phyloP scores from a whole-genome alignment of 768 basidiomycete genomes.

The Boletus reticuloceps region DNA sequence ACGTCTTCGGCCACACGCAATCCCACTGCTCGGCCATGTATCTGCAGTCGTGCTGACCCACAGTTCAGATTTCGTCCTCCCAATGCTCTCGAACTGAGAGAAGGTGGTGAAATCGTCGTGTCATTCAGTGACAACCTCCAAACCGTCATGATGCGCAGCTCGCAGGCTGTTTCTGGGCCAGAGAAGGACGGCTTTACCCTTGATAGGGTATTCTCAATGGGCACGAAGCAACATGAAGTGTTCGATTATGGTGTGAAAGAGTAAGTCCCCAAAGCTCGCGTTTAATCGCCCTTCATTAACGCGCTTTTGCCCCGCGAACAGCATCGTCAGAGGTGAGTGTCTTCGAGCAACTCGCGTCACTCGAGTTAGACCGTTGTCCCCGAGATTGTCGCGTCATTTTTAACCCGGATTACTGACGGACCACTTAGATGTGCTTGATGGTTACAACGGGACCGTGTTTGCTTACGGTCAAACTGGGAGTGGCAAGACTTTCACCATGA shows the following conservation, averaged over 20 bases:
- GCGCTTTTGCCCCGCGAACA: slow-evolving; percentile 28
- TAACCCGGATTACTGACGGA: slow-evolving; percentile 16
- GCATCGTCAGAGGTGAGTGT: slow-evolving; percentile 82
- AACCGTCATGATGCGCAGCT: slow-evolving; percentile 76
- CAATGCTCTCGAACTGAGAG: slow-evolving; percentile 85
- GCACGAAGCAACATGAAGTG: slow-evolving; percentile 86
- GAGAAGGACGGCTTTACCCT: slow-evolving; percentile 98
- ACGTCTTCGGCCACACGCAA: slow-evolving; percentile 32
- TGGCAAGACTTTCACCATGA: slow-evolving; percentile 99
- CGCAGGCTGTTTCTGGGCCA: slow-evolving; percentile 69
- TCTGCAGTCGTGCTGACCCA: slow-evolving; percentile 2
- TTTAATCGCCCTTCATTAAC: slow-evolving; percentile 15
- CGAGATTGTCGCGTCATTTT: slow-evolving; percentile 4
- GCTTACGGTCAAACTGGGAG: slow-evolving; percentile 98
- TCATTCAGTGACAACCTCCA: slow-evolving; percentile 84
- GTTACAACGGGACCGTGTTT: slow-evolving; percentile 97
- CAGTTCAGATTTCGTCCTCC: slow-evolving; percentile 83
- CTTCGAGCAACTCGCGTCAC: slow-evolving; percentile 1
- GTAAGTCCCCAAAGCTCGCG: slow-evolving; percentile 44
- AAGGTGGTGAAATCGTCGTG: slow-evolving; percentile 88
- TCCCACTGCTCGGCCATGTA: neutral
- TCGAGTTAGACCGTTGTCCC: neutral
- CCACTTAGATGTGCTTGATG: slow-evolving; percentile 87
- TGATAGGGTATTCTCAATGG: slow-evolving; percentile 94
- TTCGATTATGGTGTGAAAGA: slow-evolving; percentile 99